Conservation (phyloP, 352 stramenopile species). For the Phytophthora aleatoria region DNA sequence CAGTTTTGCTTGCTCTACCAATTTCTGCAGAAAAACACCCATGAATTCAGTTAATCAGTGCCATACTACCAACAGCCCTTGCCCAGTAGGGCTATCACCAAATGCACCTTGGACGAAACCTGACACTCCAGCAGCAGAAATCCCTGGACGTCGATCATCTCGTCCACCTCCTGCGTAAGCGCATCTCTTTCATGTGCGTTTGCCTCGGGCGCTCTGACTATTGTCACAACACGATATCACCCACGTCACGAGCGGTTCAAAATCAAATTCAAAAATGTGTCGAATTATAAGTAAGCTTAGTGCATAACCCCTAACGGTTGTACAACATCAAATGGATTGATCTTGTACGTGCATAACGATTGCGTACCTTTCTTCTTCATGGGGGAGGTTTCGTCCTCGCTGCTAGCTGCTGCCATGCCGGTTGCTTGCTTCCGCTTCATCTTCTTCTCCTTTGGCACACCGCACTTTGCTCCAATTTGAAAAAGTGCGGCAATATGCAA, state of each 20-base stretch:
- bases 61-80: not conserved
- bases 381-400: constrained; percentile 1
- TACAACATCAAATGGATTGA: not conserved
- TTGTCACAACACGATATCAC: not conserved
- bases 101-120: constrained; percentile 43
- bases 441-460: not conserved
- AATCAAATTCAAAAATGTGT: constrained; percentile 18
- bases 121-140: constrained; percentile 56
- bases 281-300: not conserved
- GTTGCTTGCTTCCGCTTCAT: constrained; percentile 59
- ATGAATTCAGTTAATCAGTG: not conserved
- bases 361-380: constrained; percentile 28
- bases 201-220: constrained; percentile 11
- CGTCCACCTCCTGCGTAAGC: constrained; percentile 13
- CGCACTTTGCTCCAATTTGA: constrained; percentile 10
- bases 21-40: constrained; percentile 38
- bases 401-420: not conserved
- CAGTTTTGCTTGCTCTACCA: constrained; percentile 61
- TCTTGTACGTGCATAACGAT: not conserved
- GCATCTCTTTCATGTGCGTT: constrained; percentile 3
- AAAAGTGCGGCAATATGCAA: constrained; percentile 25
- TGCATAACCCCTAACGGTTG: not conserved
- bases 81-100: not conserved
- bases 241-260: constrained; percentile 4
- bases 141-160: constrained; percentile 48